These are phyloP conservation scores for Pecoramyces ruminantium DNA, from an alignment of 192 early-diverging fungal genomes.

Conservation along the genomic window DNA sequence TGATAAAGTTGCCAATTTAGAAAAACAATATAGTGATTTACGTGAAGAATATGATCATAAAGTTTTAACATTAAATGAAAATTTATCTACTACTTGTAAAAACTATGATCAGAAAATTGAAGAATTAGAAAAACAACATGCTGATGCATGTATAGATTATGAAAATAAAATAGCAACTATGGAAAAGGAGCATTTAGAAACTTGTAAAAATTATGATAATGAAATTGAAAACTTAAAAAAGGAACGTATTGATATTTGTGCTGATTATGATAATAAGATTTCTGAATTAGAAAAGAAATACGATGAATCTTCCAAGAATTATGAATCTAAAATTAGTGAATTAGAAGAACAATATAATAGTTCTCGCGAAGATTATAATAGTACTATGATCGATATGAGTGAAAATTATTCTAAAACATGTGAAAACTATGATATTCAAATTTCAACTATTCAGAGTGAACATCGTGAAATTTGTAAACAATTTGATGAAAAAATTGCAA, in stretches of 20 bases:
- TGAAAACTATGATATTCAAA: not conserved
- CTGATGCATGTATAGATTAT: not conserved
- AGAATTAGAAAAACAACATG: not conserved
- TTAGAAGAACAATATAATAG: too few species aligned
- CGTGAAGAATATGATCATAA: not conserved
- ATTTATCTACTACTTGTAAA: not conserved
- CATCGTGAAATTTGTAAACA: not conserved
- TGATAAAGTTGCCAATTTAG: not conserved
- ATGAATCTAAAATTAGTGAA: too few species aligned
- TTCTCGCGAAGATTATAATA: not conserved
- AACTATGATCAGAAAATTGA: not conserved
- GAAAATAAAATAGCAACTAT: not conserved
- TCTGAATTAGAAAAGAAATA: not conserved
- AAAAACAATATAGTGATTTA: not conserved
- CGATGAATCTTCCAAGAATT: too few species aligned
- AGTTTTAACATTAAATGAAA: not conserved
- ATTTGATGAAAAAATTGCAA: not conserved
- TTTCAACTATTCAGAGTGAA: not conserved
- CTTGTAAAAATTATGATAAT: too few species aligned
- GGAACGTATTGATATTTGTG: too few species aligned
- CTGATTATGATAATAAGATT: too few species aligned
- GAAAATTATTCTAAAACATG: not conserved
- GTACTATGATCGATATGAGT: not conserved
- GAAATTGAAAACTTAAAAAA: too few species aligned
- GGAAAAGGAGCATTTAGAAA: too few species aligned